Base-by-base conservation (phyloP, 2,329 filamentous ascomycete genomes). In the Allantophomopsis cytisporea region DNA sequence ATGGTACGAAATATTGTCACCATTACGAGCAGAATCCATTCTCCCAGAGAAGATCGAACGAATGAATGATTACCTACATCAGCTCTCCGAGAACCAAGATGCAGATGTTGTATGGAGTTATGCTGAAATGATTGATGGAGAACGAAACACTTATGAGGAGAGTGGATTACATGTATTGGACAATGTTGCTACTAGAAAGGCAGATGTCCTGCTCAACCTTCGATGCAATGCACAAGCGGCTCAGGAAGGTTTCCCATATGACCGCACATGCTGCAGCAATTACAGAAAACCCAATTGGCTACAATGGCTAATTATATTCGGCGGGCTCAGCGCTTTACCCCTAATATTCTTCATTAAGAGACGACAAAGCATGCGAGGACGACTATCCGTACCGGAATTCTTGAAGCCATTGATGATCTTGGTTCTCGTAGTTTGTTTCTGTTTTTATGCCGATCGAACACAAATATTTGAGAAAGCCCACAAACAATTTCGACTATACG, bases 361-460 rank as follows among this genome's bases (percentile, higher is more conserved):
- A 34, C 31, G 31, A 34, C 11, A 41, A 31, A 20, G 39, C 5
- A 35, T 37, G 33, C 20, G 51, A 7, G 35, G 40, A 30, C 47
- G 40, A 13, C 41, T 47, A 12, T 49, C 50, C 7, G 36, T 39
- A 4, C 7, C 39, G 10, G 42, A 48, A n/a, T 32, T 46, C 15
- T 20, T 51, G 20, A 44, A 39, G 36, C 47, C 52, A 15, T 17
- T 52, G 5, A 39, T 39, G 7, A 39, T 46, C 2, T 44, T 54
- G 33, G 38, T 42, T 39, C 17, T 53, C 37, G 50, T 43, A 38
- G 10, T 51, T 20, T 50, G 51, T 42, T 71, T 64, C 51, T 73
- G 68, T 53, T 72, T 65, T 52, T 54, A 67, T 16, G 62, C 69
- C 13, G 74, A 79, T 49, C 62, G 73, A 14, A 71, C 68, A 2